These are phyloP conservation scores for Chaetothyriales sp. DNA, from an alignment of 2,329 filamentous ascomycete genomes.

Conservation along the genomic window DNA sequence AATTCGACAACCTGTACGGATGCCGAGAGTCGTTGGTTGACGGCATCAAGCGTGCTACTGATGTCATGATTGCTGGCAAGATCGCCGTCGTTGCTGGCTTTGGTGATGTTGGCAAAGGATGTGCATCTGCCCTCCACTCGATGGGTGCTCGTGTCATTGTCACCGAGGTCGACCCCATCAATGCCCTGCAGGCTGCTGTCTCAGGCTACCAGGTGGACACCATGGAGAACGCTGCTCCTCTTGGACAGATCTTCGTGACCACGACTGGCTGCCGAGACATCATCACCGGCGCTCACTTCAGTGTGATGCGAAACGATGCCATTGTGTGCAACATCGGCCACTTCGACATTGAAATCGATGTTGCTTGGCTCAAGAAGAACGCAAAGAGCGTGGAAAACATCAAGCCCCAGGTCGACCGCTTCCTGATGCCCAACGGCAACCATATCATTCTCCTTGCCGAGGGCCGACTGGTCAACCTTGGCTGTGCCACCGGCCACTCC, in stretches of 20 bases:
- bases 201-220: constrained; percentile 92
- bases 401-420: constrained; percentile 99
- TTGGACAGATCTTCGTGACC: constrained; percentile 97
- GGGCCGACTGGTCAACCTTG: constrained; percentile 97
- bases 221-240: constrained; percentile 85
- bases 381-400: constrained; percentile 89
- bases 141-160: constrained; percentile 96
- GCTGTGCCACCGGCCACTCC: constrained; percentile 96
- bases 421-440: constrained; percentile 79
- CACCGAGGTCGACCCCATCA: constrained; percentile 98
- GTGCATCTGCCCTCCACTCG: constrained; percentile 83
- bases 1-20: constrained; percentile 99
- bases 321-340: constrained; percentile 99
- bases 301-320: constrained; percentile 89
- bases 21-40: constrained; percentile 98
- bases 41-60: constrained; percentile 99
- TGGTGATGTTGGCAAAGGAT: constrained; percentile 98
- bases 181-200: constrained; percentile 96
- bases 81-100: constrained; percentile 93
- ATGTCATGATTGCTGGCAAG: constrained; percentile 99
- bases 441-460: constrained; percentile 98
- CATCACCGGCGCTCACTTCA: constrained; percentile 79
- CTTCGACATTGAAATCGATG: constrained; percentile 99
- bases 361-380: constrained; percentile 98
- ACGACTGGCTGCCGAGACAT: constrained; percentile 99